phyloP scores from a whole-genome alignment of 192 early-diverging fungal genomes.

The Coemansia sp. region DNA sequence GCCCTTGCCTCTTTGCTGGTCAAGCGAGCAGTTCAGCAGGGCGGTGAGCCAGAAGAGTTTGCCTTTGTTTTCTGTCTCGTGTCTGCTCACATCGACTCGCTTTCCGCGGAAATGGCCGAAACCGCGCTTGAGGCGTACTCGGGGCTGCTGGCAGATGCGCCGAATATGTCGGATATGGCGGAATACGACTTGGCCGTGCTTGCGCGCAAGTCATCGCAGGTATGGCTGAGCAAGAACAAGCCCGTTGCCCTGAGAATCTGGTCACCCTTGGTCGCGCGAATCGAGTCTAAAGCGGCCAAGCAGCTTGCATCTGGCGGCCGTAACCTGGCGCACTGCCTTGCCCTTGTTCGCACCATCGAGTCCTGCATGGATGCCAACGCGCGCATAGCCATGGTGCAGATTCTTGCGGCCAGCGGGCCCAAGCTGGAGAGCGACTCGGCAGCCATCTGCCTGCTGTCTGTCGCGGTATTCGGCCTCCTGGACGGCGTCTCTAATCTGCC shows the following conservation, averaged over 20 bases:
- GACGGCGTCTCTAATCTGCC: not conserved
- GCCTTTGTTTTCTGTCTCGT: conserved; percentile 26
- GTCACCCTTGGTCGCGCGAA: conserved; percentile 15
- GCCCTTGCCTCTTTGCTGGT: conserved; percentile 3
- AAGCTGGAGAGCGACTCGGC: not conserved
- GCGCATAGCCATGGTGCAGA: conserved; percentile 10
- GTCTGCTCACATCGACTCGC: conserved; percentile 13
- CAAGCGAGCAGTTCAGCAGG: not conserved
- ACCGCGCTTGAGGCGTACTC: not conserved
- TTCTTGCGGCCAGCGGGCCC: not conserved
- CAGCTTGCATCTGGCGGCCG: not conserved
- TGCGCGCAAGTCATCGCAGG: conserved; percentile 14
- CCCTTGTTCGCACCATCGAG: conserved; percentile 1
- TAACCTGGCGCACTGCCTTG: not conserved
- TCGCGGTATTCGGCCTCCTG: conserved; percentile 24
- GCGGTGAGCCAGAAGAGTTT: not conserved
- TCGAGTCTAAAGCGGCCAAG: not conserved
- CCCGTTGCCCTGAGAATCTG: conserved; percentile 16
- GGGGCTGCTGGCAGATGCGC: not conserved
- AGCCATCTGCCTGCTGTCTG: conserved; percentile 11
- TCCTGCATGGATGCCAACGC: conserved; percentile 12
- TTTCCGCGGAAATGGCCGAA: not conserved
- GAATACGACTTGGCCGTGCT: conserved; percentile 18
- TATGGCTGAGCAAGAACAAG: conserved; percentile 8
- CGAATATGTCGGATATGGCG: not conserved